phyloP scores from a whole-genome alignment of 257 asterid genomes.

The Primulina eburnea region DNA sequence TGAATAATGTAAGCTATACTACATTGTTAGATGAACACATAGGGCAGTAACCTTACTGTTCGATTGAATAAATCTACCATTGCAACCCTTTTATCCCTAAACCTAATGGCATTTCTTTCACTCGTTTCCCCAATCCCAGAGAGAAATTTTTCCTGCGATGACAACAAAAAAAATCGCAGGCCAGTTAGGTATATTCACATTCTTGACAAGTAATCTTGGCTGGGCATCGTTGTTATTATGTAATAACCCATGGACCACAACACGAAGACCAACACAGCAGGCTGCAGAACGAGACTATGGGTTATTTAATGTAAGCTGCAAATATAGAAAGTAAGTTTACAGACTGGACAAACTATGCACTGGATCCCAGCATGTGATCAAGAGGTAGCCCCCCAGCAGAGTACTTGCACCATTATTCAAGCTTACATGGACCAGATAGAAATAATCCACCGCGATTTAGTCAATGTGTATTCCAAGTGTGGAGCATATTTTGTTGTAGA shows the following conservation, averaged over 20 bases:
- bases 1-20: too few species aligned
- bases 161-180: slow-evolving; percentile 2
- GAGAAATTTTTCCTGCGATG: not conserved
- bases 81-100: too few species aligned
- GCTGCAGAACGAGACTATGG: slow-evolving; percentile 25
- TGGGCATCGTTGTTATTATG: slow-evolving; percentile 14
- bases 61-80: too few species aligned
- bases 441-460: not conserved
- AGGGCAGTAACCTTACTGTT: too few species aligned
- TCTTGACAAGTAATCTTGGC: slow-evolving; percentile 22
- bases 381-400: not conserved
- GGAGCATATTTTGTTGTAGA: not conserved
- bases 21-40: too few species aligned
- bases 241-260: slow-evolving; percentile 28
- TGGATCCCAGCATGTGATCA: slow-evolving; percentile 6
- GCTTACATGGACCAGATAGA: not conserved
- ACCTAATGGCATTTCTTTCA: not conserved
- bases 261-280: slow-evolving; percentile 19
- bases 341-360: slow-evolving; percentile 29
- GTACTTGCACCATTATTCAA: not conserved
- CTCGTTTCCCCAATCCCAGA: not conserved
- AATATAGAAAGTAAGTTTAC: slow-evolving; percentile 19
- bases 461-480: not conserved
- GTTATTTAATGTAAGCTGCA: slow-evolving; percentile 24
- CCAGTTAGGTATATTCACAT: slow-evolving; percentile 12